Conservation (phyloP, 768 basidiomycete genomes). For the Cantharellus cinnabarinus region DNA sequence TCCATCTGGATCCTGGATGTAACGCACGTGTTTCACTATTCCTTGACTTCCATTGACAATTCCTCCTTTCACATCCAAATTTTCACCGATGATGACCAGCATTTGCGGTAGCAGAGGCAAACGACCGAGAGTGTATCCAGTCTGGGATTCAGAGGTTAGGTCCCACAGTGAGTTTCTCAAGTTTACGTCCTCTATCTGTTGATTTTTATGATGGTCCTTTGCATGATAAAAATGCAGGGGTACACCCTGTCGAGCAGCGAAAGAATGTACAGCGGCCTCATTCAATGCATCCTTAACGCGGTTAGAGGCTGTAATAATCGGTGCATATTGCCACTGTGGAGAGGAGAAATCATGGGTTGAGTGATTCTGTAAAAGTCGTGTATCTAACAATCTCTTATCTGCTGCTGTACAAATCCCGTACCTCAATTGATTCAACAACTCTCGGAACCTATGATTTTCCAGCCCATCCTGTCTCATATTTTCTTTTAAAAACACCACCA, state of each 20-base stretch:
- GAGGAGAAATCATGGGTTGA: not conserved
- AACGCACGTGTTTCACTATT: conserved; percentile 11
- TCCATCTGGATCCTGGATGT: conserved; percentile 10
- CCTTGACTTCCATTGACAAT: conserved; percentile 21
- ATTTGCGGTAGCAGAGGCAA: conserved; percentile 4
- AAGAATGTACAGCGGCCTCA: not conserved
- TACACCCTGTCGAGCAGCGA: not conserved
- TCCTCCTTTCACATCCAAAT: conserved; percentile 21
- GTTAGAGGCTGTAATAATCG: conserved; percentile 2
- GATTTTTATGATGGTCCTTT: not conserved
- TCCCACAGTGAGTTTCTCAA: not conserved
- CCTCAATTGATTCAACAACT: not conserved
- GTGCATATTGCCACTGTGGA: not conserved
- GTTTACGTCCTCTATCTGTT: not conserved
- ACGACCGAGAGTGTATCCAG: not conserved
- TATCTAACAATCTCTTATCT: not conserved
- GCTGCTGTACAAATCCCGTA: not conserved
- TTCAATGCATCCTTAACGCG: conserved; percentile 3
- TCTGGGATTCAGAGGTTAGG: not conserved
- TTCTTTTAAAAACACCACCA: not conserved
- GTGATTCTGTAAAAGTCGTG: not conserved
- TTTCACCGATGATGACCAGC: conserved; percentile 12
- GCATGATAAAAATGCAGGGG: conserved; percentile 2
- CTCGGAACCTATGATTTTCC: not conserved
- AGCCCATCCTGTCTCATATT: not conserved